Evolutionary conservation across 176 grass and related monocot genomes (phyloP).

Genomic region (Tillandsia leiboldiana): DNA sequence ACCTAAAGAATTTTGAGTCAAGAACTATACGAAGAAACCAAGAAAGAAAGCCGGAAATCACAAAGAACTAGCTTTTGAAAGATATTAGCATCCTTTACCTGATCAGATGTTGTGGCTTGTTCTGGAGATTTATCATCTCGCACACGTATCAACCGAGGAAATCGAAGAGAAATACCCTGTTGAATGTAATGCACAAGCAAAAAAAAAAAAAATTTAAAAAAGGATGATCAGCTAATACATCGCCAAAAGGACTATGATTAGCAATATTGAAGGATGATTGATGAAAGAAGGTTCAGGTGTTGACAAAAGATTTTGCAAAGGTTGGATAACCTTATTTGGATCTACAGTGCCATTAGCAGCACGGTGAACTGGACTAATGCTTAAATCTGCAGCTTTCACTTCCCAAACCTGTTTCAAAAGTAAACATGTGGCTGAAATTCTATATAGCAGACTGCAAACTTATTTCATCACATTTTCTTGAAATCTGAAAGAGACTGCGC

Average conservation of each 20-base stretch:
- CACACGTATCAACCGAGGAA: conserved; percentile 72
- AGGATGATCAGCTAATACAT: not conserved
- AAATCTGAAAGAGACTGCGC: too few species aligned
- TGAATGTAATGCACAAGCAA: conserved; percentile 4
- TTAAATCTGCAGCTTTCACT: conserved; percentile 98
- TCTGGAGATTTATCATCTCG: conserved; percentile 91
- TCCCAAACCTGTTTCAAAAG: conserved; percentile 69
- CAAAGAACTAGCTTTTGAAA: not conserved
- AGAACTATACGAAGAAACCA: conserved; percentile 2
- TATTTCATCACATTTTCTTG: too few species aligned
- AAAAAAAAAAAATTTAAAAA: not conserved
- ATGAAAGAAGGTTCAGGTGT: not conserved
- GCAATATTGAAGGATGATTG: conserved; percentile 2
- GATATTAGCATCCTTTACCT: conserved; percentile 26
- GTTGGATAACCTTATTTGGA: conserved; percentile 64
- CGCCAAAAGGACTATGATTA: too few species aligned
- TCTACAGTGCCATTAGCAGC: conserved; percentile 90
- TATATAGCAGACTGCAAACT: not conserved
- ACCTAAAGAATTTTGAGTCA: conserved; percentile 45
- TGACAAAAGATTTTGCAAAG: not conserved
- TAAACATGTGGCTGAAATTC: conserved; percentile 11
- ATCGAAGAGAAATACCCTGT: conserved; percentile 92
- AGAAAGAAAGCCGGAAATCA: conserved; percentile 2
- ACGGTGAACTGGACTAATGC: conserved; percentile 97
- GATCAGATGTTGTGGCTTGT: conserved; percentile 77